Evolutionary conservation across 352 stramenopile genomes (phyloP).

Genomic region (Globisporangium rhizosaccharum): DNA sequence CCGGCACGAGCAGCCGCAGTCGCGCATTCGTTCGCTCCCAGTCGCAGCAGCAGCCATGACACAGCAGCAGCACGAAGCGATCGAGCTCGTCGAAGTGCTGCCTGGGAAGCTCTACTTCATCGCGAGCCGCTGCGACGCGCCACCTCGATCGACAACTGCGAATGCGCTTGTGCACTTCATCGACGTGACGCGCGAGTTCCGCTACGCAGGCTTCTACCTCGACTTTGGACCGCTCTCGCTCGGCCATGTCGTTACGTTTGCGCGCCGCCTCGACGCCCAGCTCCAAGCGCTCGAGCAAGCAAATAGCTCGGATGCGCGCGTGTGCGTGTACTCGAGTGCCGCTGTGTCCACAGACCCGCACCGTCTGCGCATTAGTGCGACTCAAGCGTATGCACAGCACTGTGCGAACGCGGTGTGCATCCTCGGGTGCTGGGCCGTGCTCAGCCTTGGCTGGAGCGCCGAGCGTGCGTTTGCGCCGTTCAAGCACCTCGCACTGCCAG

Average conservation of each 20-base stretch:
- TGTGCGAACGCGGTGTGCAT: conserved; percentile 88
- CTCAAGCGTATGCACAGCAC: conserved; percentile 33
- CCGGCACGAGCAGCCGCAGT: no score
- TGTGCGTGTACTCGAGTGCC: conserved; percentile 38
- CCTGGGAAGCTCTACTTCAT: conserved; percentile 29
- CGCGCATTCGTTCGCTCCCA: no score
- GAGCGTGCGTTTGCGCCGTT: conserved; percentile 65
- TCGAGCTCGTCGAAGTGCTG: conserved; percentile 30
- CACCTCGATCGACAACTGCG: not conserved
- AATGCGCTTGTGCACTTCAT: conserved; percentile 17
- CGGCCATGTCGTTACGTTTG: conserved; percentile 88
- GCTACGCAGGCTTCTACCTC: conserved; percentile 94
- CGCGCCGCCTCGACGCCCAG: conserved; percentile 58
- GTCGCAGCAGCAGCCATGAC: no score
- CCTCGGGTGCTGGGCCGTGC: conserved; percentile 78
- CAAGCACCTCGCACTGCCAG: conserved; percentile 18
- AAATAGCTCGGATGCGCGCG: conserved; percentile 37
- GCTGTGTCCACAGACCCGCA: not conserved
- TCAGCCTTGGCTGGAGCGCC: conserved; percentile 33
- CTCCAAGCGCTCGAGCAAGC: conserved; percentile 20
- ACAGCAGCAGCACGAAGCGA: not conserved
- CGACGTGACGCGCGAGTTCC: conserved; percentile 37
- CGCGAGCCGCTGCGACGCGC: conserved; percentile 12
- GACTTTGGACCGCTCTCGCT: conserved; percentile 96
- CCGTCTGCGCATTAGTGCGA: not conserved